Percentiles rank a stretch among this genome's conserved stretches.
phyloP scores from a whole-genome alignment of 768 basidiomycete genomes.

The Tephrocybe sp. region DNA sequence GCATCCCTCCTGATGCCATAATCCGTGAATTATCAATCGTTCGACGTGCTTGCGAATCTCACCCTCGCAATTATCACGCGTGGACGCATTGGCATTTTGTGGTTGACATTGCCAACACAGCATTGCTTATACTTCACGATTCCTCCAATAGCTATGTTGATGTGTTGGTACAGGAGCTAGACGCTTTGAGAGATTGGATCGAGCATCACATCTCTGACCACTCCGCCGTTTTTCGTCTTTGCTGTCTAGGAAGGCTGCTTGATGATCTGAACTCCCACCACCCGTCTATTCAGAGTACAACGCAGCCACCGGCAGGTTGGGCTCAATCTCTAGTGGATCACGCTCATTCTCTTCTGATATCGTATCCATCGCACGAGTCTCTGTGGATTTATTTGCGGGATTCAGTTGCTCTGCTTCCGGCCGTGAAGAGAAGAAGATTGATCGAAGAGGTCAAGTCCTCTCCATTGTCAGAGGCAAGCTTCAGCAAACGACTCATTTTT shows the following conservation, averaged over 20 bases:
- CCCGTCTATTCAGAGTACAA: not conserved
- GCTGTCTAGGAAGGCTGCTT: slow-evolving; percentile 33
- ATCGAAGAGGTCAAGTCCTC: slow-evolving; percentile 9
- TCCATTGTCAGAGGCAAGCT: not conserved
- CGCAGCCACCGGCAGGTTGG: not conserved
- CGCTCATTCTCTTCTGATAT: slow-evolving; percentile 44
- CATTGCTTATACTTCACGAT: slow-evolving; percentile 15
- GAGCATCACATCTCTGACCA: slow-evolving; percentile 67
- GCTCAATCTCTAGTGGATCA: slow-evolving; percentile 33
- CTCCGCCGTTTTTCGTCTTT: slow-evolving; percentile 59
- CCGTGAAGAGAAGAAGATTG: not conserved
- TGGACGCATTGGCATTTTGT: slow-evolving; percentile 65
- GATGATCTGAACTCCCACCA: slow-evolving; percentile 17
- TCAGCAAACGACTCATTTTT: slow-evolving; percentile 9
- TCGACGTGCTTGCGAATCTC: slow-evolving; percentile 53
- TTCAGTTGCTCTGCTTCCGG: slow-evolving; percentile 2
- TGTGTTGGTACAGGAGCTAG: slow-evolving; percentile 40
- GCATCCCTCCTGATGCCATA: slow-evolving; percentile 36
- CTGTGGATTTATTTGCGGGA: slow-evolving; percentile 62
- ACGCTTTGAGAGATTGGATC: slow-evolving; percentile 49
- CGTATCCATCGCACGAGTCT: slow-evolving; percentile 59
- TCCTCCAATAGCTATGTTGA: slow-evolving; percentile 21
- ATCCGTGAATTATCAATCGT: slow-evolving; percentile 49
- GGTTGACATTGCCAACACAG: slow-evolving; percentile 32
- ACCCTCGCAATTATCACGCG: slow-evolving; percentile 75